Evolutionary conservation across 495 filamentous ascomycete species (phyloP).

Genomic region (Venustampulla echinocandica): DNA sequence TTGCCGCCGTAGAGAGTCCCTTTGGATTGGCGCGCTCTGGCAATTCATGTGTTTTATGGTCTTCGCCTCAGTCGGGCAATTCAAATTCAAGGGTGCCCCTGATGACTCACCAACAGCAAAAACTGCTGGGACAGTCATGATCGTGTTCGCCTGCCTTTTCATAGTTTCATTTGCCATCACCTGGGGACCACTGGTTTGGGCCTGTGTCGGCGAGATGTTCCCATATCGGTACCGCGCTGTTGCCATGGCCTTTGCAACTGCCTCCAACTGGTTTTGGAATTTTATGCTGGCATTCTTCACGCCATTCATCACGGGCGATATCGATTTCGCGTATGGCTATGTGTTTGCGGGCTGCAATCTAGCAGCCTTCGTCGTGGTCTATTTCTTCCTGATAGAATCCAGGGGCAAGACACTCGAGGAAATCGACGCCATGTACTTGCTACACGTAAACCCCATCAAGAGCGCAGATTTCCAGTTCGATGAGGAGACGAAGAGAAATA

Average conservation of each 20-base stretch:
- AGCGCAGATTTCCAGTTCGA: conserved; percentile 41
- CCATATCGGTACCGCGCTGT: conserved; percentile 67
- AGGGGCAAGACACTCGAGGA: conserved; percentile 64
- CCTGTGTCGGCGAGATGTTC: conserved; percentile 73
- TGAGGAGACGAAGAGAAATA: conserved; percentile 13
- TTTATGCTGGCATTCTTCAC: conserved; percentile 78
- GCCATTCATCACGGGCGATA: conserved; percentile 59
- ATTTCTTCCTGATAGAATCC: conserved; percentile 71
- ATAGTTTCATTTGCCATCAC: conserved; percentile 54
- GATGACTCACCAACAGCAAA: conserved; percentile 37
- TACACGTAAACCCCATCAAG: conserved; percentile 61
- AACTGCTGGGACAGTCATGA: conserved; percentile 57
- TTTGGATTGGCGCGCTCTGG: conserved; percentile 59
- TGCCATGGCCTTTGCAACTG: conserved; percentile 68
- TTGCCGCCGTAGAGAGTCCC: conserved; percentile 55
- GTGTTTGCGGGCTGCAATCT: conserved; percentile 68
- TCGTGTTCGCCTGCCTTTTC: conserved; percentile 78
- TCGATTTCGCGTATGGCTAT: conserved; percentile 70
- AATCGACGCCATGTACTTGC: conserved; percentile 72
- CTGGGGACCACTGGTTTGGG: conserved; percentile 84
- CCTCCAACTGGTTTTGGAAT: conserved; percentile 85
- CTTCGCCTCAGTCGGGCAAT: conserved; percentile 59
- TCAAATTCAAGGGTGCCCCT: conserved; percentile 39
- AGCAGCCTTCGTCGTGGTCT: conserved; percentile 55
- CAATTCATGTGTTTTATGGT: conserved; percentile 65